phyloP scores from a whole-genome alignment of 1,284 basidiomycete genomes.

The Ganoderma lingzhi region DNA sequence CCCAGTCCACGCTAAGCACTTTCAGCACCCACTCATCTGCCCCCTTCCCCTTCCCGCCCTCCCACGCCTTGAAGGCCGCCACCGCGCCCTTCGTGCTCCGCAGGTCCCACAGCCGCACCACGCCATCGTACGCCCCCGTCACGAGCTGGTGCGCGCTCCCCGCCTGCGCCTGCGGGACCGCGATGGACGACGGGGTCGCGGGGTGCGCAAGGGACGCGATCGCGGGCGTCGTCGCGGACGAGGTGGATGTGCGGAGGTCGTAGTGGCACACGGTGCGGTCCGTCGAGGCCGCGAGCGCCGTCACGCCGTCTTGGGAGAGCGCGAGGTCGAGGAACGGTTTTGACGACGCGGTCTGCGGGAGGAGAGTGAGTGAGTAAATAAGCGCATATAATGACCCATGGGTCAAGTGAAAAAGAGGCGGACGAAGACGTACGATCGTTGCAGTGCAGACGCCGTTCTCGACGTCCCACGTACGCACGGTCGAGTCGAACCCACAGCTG shows the following conservation, averaged over 20 bases:
- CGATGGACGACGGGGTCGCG: conserved; percentile 79
- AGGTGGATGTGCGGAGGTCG: conserved; percentile 61
- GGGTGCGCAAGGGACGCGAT: conserved; percentile 68
- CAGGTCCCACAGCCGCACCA: conserved; percentile 88
- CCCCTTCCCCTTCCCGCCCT: conserved; percentile 40
- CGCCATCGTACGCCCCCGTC: conserved; percentile 86
- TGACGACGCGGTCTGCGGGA: conserved; percentile 65
- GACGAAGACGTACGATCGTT: conserved; percentile 64
- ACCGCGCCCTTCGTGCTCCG: conserved; percentile 72
- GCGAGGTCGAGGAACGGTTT: conserved; percentile 75
- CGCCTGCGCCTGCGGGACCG: conserved; percentile 49
- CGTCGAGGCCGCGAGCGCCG: conserved; percentile 66
- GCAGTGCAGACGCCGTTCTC: conserved; percentile 71
- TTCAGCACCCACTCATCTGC: conserved; percentile 58
- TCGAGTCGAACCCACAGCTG: conserved; percentile 82
- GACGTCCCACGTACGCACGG: conserved; percentile 76
- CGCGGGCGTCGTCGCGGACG: conserved; percentile 52
- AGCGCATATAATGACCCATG: background rate
- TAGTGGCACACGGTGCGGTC: conserved; percentile 74
- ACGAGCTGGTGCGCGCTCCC: conserved; percentile 67
- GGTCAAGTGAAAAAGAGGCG: background rate
- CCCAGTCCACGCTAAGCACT: conserved; percentile 83
- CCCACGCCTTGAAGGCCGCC: conserved; percentile 73
- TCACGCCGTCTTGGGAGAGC: conserved; percentile 49
- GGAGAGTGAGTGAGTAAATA: conserved; percentile 9